A percentile compares a stretch with the other conserved stretches of the same genome.
phyloP scores from a whole-genome alignment of 2,329 filamentous ascomycete genomes.

The Fusarium proliferatum region DNA sequence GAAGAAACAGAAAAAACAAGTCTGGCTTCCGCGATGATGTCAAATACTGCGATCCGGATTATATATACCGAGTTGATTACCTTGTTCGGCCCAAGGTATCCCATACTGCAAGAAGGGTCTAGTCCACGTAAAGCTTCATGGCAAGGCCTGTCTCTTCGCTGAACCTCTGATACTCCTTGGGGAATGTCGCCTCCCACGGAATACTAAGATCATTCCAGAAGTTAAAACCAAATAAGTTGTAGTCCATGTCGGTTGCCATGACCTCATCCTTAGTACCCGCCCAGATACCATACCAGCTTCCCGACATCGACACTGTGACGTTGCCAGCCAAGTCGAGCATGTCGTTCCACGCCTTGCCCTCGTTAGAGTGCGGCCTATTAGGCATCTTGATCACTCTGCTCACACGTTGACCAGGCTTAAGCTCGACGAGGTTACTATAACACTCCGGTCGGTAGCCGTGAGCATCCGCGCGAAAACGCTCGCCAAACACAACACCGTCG shows the following conservation, averaged over 20 bases:
- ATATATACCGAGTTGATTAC: no score
- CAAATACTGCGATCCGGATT: no score
- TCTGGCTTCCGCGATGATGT: no score
- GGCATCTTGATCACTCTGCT: background rate
- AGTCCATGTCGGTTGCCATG: background rate
- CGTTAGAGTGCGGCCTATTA: no score
- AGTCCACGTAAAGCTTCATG: background rate
- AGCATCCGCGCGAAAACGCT: background rate
- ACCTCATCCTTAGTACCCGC: background rate
- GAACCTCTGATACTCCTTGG: background rate
- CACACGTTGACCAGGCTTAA: background rate
- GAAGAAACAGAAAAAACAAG: background rate
- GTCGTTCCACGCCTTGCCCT: background rate
- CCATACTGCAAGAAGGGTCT: background rate
- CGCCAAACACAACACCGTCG: background rate
- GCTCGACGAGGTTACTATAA: background rate
- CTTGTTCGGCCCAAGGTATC: background rate
- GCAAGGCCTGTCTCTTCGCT: fast-evolving
- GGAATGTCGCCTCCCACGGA: background rate
- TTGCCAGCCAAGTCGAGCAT: background rate
- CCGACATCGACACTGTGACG: background rate
- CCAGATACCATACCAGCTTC: conserved; percentile 3
- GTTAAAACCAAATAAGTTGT: no score
- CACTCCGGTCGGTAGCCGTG: background rate
- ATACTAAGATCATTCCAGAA: background rate